A percentile compares a stretch with the other conserved stretches of the same genome.
Evolutionary conservation across 495 filamentous ascomycete species (phyloP).

Genomic region (Cairneyella variabilis): DNA sequence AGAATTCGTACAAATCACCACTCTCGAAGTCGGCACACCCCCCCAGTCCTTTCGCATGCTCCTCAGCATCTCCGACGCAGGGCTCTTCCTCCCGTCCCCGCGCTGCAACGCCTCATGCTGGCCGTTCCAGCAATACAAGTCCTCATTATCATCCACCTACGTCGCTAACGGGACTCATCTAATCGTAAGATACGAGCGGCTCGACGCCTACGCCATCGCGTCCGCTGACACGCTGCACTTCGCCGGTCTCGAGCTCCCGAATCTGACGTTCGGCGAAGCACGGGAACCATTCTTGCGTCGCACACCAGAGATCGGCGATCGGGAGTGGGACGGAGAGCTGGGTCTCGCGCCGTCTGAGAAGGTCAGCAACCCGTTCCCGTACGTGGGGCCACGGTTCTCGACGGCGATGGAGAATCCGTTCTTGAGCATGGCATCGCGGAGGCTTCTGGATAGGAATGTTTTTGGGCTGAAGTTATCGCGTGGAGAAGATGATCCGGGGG

Average conservation of each 20-base stretch:
- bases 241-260: neutral
- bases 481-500: neutral
- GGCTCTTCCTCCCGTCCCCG: neutral
- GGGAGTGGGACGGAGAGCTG: neutral
- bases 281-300: neutral
- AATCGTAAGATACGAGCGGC: neutral
- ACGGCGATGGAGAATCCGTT: no score
- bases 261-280: neutral
- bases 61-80: neutral
- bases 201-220: neutral
- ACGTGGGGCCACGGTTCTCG: neutral
- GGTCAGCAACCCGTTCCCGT: neutral
- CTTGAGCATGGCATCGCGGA: neutral
- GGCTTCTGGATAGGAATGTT: constrained; percentile 10
- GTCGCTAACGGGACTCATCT: neutral
- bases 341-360: constrained; percentile 6
- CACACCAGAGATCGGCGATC: neutral
- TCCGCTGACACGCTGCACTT: neutral
- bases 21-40: no score
- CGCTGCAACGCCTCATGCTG: neutral
- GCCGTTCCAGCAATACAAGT: neutral
- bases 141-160: neutral
- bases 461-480: neutral
- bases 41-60: neutral
- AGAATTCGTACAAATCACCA: no score